Evolutionary conservation across 2,329 filamentous ascomycete species (phyloP).

Genomic region (Rhytidhysteron rufulum): DNA sequence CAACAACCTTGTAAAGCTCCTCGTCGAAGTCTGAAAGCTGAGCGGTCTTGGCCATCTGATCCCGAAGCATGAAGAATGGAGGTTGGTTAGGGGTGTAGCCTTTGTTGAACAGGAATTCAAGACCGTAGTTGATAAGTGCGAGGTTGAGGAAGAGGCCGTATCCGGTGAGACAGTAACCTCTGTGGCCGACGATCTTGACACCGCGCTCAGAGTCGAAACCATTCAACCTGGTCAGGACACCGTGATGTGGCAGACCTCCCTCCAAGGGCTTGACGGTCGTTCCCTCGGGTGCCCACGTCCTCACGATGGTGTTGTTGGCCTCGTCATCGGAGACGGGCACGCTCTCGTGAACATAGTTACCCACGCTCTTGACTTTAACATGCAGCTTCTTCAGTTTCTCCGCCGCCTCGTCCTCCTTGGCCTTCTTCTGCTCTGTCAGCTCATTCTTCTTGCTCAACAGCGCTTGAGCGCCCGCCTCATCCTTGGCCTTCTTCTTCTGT

Average conservation of each 20-base stretch:
- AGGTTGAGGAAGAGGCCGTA: conserved; percentile 84
- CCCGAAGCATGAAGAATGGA: conserved; percentile 90
- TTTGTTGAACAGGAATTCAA: conserved; percentile 79
- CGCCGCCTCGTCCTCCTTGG: conserved; percentile 66
- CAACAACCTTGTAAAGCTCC: conserved; percentile 90
- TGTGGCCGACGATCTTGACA: conserved; percentile 86
- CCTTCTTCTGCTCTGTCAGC: conserved; percentile 78
- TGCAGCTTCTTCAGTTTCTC: conserved; percentile 73
- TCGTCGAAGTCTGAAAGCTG: conserved; percentile 97
- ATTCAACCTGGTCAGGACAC: conserved; percentile 81
- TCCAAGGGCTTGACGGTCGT: conserved; percentile 73
- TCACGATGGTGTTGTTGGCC: conserved; percentile 76
- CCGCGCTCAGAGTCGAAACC: conserved; percentile 92
- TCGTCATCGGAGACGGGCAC: conserved; percentile 82
- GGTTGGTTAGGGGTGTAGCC: conserved; percentile 72
- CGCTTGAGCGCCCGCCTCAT: conserved; percentile 79
- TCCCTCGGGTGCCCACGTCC: conserved; percentile 77
- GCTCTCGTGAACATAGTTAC: conserved; percentile 86
- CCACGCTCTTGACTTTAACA: conserved; percentile 77
- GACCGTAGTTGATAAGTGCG: conserved; percentile 83
- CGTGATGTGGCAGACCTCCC: conserved; percentile 83
- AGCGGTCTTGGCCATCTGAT: conserved; percentile 96
- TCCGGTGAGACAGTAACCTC: conserved; percentile 86
- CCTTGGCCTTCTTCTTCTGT: conserved; percentile 82
- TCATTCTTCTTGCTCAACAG: conserved; percentile 74